Evolutionary conservation across 2,329 filamentous ascomycete species (phyloP).

Genomic region (Cercospora brassicicola): DNA sequence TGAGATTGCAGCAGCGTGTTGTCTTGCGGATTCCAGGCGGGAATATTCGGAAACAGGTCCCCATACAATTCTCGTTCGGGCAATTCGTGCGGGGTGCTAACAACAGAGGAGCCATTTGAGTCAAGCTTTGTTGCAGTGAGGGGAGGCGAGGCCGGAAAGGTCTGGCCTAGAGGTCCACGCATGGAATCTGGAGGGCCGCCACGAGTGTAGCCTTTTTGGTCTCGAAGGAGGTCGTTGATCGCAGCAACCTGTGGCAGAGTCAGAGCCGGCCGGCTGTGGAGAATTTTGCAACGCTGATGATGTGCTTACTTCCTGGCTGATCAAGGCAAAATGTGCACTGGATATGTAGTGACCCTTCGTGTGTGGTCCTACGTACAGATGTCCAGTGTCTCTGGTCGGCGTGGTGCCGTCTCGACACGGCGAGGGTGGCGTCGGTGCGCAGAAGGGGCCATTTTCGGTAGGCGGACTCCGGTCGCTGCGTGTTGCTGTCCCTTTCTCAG

Average conservation of each 20-base stretch:
- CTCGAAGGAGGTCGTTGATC: constrained; percentile 25
- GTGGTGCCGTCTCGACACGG: constrained; percentile 18
- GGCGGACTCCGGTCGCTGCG: background rate
- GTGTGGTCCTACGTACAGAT: constrained; percentile 28
- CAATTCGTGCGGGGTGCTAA: constrained; percentile 10
- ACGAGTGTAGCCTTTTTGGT: constrained; percentile 16
- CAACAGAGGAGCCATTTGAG: constrained; percentile 15
- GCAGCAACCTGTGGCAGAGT: constrained; percentile 19
- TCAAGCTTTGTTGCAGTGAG: constrained; percentile 16
- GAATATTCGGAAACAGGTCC: constrained; percentile 27
- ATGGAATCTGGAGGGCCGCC: constrained; percentile 11
- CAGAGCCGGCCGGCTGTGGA: background rate
- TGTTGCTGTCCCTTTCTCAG: background rate
- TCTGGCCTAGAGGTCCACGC: constrained; percentile 21
- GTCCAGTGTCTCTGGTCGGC: constrained; percentile 24
- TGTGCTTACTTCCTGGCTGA: constrained; percentile 23
- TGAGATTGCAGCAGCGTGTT: constrained; percentile 21
- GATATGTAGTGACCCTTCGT: constrained; percentile 29
- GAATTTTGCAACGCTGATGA: background rate
- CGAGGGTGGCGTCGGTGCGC: constrained; percentile 9
- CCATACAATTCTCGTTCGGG: constrained; percentile 26
- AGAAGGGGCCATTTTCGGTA: background rate
- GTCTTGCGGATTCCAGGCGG: constrained; percentile 25
- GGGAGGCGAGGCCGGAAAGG: constrained; percentile 23
- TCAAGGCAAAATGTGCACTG: constrained; percentile 26